Conservation (phyloP, 2,329 filamentous ascomycete genomes). For the Nemania serpens region DNA sequence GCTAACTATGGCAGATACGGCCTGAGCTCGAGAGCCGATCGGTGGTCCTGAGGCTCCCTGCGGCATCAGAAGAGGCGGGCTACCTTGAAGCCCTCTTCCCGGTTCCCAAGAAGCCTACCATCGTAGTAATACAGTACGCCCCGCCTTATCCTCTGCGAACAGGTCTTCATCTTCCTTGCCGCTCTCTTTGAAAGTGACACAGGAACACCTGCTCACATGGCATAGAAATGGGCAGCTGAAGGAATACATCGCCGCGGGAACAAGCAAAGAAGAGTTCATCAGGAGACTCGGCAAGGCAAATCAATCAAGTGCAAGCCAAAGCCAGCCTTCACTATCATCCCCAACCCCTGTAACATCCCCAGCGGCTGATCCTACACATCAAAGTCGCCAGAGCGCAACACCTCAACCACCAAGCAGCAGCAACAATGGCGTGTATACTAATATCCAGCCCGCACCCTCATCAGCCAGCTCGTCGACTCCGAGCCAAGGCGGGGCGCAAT, state of each 20-base stretch:
- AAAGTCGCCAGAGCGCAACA: slow-evolving; percentile 11
- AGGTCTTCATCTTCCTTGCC: background rate
- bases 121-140: slow-evolving; percentile 75
- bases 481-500: slow-evolving; percentile 30
- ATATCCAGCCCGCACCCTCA: slow-evolving; percentile 18
- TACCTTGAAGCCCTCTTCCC: slow-evolving; percentile 85
- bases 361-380: slow-evolving; percentile 3
- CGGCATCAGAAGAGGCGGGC: slow-evolving; percentile 78
- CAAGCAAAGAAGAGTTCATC: slow-evolving; percentile 68
- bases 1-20: slow-evolving; percentile 51
- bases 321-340: slow-evolving; percentile 19
- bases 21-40: slow-evolving; percentile 64
- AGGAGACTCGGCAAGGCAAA: slow-evolving; percentile 55
- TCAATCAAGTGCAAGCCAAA: slow-evolving; percentile 29
- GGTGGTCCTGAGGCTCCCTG: slow-evolving; percentile 70
- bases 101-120: slow-evolving; percentile 74
- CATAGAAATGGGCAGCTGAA: slow-evolving; percentile 74
- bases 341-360: slow-evolving; percentile 11
- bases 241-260: slow-evolving; percentile 73
- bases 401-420: slow-evolving; percentile 15
- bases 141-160: background rate
- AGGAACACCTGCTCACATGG: slow-evolving; percentile 15
- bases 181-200: background rate
- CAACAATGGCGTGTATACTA: slow-evolving; percentile 28
- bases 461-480: slow-evolving; percentile 12